A percentile compares a stretch with the other conserved stretches of the same genome.
phyloP scores from a whole-genome alignment of 2,329 filamentous ascomycete genomes.

The Aspergillus puulaauensis region DNA sequence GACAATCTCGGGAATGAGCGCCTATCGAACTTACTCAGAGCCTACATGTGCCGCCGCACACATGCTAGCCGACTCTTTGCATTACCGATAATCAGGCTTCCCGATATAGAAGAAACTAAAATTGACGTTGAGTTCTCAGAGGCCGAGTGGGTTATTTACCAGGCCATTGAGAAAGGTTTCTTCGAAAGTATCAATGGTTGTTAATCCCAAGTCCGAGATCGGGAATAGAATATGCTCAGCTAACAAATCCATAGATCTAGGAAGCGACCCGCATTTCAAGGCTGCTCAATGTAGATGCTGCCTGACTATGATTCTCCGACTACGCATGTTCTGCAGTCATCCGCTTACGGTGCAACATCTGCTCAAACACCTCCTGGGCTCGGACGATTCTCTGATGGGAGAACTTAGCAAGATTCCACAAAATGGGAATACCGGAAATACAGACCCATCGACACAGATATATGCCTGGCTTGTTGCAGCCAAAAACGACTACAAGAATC shows the following conservation, averaged over 20 bases:
- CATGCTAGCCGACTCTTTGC: slow-evolving; percentile 55
- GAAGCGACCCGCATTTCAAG: slow-evolving; percentile 5
- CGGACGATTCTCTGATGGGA: slow-evolving; percentile 42
- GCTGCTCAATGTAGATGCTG: slow-evolving; percentile 38
- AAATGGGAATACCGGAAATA: slow-evolving; percentile 9
- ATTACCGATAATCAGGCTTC: slow-evolving; percentile 55
- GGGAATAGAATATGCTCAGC: slow-evolving; percentile 7
- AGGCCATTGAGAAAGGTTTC: slow-evolving; percentile 49
- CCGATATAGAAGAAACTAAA: slow-evolving; percentile 46
- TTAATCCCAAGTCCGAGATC: neutral
- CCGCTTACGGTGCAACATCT: slow-evolving; percentile 49
- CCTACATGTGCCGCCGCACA: slow-evolving; percentile 56
- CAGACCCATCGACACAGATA: slow-evolving; percentile 15
- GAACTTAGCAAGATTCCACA: slow-evolving; percentile 38
- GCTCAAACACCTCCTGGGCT: slow-evolving; percentile 47
- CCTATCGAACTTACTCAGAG: slow-evolving; percentile 29
- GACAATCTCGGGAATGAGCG: slow-evolving; percentile 18
- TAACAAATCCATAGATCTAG: slow-evolving; percentile 29
- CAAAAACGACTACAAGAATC: neutral
- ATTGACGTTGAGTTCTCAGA: slow-evolving; percentile 50
- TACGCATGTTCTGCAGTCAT: slow-evolving; percentile 54
- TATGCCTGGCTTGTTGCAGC: slow-evolving; percentile 26
- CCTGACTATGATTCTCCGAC: slow-evolving; percentile 48
- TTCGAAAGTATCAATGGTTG: slow-evolving; percentile 26
- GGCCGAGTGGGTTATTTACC: slow-evolving; percentile 55